Conservation (phyloP, 1,284 basidiomycete species). For the Ustilago tritici region DNA sequence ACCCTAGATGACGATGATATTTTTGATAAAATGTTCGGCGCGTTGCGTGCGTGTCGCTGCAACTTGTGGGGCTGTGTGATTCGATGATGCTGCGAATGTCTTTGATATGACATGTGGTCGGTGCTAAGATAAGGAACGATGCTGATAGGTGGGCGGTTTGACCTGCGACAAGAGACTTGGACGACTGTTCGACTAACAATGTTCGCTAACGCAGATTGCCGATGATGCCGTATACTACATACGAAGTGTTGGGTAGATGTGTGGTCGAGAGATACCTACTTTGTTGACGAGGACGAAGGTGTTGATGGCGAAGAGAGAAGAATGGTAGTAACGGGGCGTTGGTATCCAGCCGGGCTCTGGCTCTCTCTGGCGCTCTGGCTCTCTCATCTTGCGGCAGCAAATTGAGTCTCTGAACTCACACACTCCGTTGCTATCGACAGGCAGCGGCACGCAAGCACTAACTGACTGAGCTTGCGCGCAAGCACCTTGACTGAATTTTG, state of each 20-base stretch:
- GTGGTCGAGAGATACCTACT: slow-evolving; percentile 35
- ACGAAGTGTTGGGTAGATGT: slow-evolving; percentile 18
- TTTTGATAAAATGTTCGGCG: neutral
- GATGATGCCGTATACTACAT: slow-evolving; percentile 12
- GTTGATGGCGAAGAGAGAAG: slow-evolving; percentile 52
- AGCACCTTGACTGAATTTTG: neutral
- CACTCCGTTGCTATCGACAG: neutral
- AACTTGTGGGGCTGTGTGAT: neutral
- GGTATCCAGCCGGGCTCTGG: slow-evolving; percentile 19
- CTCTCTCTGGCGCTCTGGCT: slow-evolving; percentile 3
- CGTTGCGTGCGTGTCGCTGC: neutral
- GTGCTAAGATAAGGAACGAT: neutral
- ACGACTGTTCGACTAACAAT: neutral
- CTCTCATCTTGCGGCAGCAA: neutral
- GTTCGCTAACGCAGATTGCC: slow-evolving; percentile 16
- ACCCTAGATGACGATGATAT: neutral
- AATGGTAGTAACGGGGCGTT: slow-evolving; percentile 16
- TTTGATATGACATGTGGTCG: neutral
- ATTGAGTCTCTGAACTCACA: neutral
- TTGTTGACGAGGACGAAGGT: slow-evolving; percentile 35
- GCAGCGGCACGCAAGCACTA: neutral
- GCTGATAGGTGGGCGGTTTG: slow-evolving; percentile 1
- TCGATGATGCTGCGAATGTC: neutral
- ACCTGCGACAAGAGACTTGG: slow-evolving; percentile 8
- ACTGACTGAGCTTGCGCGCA: slow-evolving; percentile 6